These are phyloP conservation scores for Neurospora tetrasperma DNA, from an alignment of 495 filamentous ascomycete species.

Conservation along the genomic window DNA sequence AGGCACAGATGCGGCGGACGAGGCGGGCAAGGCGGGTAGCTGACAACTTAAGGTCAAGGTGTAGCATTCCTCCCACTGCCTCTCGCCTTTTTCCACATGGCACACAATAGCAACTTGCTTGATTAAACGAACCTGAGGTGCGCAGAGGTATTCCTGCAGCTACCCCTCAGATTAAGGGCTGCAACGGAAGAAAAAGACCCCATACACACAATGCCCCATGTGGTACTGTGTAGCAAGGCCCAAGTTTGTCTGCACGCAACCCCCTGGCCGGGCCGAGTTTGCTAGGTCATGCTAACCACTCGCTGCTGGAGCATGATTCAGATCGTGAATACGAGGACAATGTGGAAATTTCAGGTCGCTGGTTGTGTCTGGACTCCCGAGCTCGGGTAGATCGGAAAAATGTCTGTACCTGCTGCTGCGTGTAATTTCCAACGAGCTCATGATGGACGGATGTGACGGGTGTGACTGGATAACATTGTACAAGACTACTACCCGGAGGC, in stretches of 20 bases:
- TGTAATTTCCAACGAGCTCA: not conserved
- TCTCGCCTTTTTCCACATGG: not conserved
- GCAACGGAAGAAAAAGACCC: not conserved
- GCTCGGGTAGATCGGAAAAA: not conserved
- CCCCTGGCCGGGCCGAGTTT: not conserved
- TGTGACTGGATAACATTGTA: not conserved
- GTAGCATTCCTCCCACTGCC: not conserved
- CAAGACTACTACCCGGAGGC: not conserved
- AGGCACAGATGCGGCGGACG: not conserved
- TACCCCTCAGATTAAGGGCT: conserved; percentile 16
- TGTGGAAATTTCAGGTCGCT: not conserved
- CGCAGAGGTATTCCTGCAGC: conserved; percentile 2
- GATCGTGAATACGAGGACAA: not conserved
- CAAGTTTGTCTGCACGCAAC: conserved; percentile 1
- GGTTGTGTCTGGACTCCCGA: not conserved
- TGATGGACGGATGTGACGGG: not conserved
- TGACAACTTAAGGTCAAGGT: not conserved
- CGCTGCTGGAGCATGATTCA: not conserved
- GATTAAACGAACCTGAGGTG: not conserved
- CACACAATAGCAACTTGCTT: not conserved
- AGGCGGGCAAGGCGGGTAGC: not conserved
- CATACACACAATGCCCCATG: not conserved
- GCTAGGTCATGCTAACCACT: not conserved
- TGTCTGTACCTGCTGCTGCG: not conserved
- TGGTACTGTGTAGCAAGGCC: not conserved